A percentile compares a stretch with the other conserved stretches of the same genome.
Evolutionary conservation across 1,284 basidiomycete species (phyloP).

Genomic region (Lentinula novae-zelandiae): DNA sequence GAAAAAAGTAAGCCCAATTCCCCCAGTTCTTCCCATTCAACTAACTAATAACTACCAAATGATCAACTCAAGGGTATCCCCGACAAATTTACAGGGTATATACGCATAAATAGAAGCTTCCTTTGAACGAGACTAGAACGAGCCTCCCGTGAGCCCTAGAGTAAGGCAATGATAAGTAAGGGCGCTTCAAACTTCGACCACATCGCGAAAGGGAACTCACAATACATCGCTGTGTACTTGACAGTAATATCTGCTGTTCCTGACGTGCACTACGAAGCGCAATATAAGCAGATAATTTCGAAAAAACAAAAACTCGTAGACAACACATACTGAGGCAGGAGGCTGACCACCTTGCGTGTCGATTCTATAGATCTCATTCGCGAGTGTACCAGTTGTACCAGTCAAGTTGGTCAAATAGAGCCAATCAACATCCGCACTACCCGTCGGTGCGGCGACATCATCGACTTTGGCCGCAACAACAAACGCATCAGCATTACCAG

Average conservation of each 20-base stretch:
- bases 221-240: conserved; percentile 9
- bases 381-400: conserved; percentile 4
- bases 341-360: conserved; percentile 9
- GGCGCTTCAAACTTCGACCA: not conserved
- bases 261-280: not conserved
- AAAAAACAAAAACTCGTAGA: not conserved
- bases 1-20: not conserved
- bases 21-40: not conserved
- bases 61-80: not conserved
- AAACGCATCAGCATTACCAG: conserved; percentile 4
- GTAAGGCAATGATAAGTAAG: not conserved
- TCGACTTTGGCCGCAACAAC: conserved; percentile 5
- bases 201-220: not conserved
- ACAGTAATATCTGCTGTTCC: conserved; percentile 4
- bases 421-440: conserved; percentile 51
- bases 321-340: not conserved
- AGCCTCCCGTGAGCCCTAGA: conserved; percentile 7
- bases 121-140: not conserved
- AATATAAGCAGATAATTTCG: not conserved
- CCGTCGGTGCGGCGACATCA: conserved; percentile 28
- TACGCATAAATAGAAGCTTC: not conserved
- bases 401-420: conserved; percentile 41
- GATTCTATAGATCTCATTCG: conserved; percentile 6
- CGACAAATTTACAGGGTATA: not conserved
- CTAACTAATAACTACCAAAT: not conserved